Base-by-base conservation (phyloP, 495 filamentous ascomycete genomes). In the Daldinia vernicosa region DNA sequence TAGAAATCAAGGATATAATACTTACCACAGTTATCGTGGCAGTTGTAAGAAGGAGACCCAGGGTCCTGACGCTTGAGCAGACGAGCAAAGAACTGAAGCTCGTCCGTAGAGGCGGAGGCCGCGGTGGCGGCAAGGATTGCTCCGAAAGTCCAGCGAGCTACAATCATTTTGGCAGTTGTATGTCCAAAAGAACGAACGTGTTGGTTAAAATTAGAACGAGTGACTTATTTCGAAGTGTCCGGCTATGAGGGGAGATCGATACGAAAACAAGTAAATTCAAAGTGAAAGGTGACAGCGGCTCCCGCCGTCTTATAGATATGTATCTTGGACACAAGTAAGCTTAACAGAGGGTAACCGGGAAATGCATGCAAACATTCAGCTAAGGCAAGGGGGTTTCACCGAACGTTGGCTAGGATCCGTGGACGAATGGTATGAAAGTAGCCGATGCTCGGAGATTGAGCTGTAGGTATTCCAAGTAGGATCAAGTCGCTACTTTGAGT, bases 21-120 rank as follows among this genome's bases (percentile, higher is more conserved):
- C 79, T 60, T 66, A 85, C 84, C 84, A 63, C 84, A 87, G 65
- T 80, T 80, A 39, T 79, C 78, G 62, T 87, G 84, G 57, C 84
- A 87, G 9, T 81, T 77, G 67, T 85, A 87, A 1, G 71, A 57
- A 6, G 82, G 76, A 1, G 82, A 79, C 14, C 84, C 84, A 1
- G 81, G 81, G 6, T 75, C 79, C 59, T 80, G 79, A 28, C 79
- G 79, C 61, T 75, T 78, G 37, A 78, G 71, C 9, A 80, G 63
- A 35, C 60, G 60, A 24, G 61, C 33, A 33, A 76, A 61, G 40
- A 69, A 26, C 57, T 62, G 64, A 1, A 71, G 53, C 37, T 72
- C 59, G 12, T 75, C 63, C 0, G 52, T 54, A 9, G 69, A 70
- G 22, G 74, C 74, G 27, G 66, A 59, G n/a, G 67, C 60, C 0